Evolutionary conservation across 148 eudicot genomes (phyloP).

Genomic region (Cornus controversa): DNA sequence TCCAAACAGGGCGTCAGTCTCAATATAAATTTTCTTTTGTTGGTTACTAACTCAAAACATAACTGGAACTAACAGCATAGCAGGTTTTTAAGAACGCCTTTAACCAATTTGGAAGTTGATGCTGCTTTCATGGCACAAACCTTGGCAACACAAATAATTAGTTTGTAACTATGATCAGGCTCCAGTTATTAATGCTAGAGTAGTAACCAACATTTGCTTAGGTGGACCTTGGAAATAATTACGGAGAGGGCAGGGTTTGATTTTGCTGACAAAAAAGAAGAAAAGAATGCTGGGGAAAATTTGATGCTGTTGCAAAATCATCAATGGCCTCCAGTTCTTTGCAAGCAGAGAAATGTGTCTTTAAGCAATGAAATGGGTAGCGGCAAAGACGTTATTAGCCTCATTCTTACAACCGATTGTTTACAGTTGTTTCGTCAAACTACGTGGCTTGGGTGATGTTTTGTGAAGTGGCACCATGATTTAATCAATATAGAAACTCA

Average conservation of each 20-base stretch:
- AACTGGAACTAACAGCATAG: not conserved
- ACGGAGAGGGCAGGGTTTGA: not conserved
- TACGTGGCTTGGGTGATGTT: too few relatives aligned
- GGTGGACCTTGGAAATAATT: not conserved
- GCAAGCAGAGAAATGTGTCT: too few relatives aligned
- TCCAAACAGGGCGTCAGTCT: too few relatives aligned
- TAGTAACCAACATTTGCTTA: not conserved
- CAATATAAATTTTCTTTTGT: not conserved
- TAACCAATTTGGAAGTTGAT: not conserved
- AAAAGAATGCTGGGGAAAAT: not conserved
- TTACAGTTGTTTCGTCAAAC: too few relatives aligned
- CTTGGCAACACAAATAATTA: not conserved
- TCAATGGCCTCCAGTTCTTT: too few relatives aligned
- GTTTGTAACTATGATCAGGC: not conserved
- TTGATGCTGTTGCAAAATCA: not conserved
- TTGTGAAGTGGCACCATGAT: too few relatives aligned
- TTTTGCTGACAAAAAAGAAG: too few relatives aligned
- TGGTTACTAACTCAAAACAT: not conserved
- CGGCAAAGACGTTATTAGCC: too few relatives aligned
- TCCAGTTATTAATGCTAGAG: not conserved
- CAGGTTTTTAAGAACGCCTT: not conserved
- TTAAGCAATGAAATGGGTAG: not conserved
- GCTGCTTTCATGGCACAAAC: not conserved
- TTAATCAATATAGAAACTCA: too few relatives aligned
- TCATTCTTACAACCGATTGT: too few relatives aligned